A percentile compares a stretch with the other conserved stretches of the same genome.
phyloP scores from a whole-genome alignment of 2,329 filamentous ascomycete genomes.

The Xylaria polymorpha region DNA sequence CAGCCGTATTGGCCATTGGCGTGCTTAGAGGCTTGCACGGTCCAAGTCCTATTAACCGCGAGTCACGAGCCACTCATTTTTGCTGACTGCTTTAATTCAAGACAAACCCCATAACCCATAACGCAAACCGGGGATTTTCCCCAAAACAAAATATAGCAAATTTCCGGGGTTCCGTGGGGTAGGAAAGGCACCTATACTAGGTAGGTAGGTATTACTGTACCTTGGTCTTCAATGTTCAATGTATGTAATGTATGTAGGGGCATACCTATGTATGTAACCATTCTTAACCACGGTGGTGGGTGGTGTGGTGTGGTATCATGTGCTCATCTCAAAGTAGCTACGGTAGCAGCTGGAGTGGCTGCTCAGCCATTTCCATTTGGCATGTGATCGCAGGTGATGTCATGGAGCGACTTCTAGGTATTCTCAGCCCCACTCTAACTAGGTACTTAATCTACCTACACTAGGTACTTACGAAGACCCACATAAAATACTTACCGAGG shows the following conservation, averaged over 20 bases:
- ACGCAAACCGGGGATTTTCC: neutral
- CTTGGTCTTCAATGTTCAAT: conserved; percentile 15
- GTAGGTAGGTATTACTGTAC: neutral
- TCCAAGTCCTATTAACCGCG: conserved; percentile 7
- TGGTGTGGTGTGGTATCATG: neutral
- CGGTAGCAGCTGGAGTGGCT: neutral
- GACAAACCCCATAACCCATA: conserved; percentile 25
- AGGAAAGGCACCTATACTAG: neutral
- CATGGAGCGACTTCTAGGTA: conserved; percentile 2
- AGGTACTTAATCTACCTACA: too few species aligned
- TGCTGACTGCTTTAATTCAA: conserved; percentile 19
- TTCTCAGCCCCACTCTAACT: conserved; percentile 1
- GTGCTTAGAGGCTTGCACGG: conserved; percentile 1
- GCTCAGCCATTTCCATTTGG: conserved; percentile 5
- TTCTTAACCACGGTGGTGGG: neutral
- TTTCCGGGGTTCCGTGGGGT: conserved; percentile 26
- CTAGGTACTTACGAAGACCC: neutral
- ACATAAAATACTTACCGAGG: neutral
- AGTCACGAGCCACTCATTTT: conserved; percentile 32
- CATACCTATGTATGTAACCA: too few species aligned
- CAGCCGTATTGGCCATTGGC: conserved; percentile 11
- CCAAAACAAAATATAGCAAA: conserved; percentile 3
- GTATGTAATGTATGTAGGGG: too few species aligned
- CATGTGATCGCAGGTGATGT: conserved; percentile 20
- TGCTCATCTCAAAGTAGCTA: conserved; percentile 1